Evolutionary conservation across 257 asterid genomes (phyloP).

Genomic region (Capsicum baccatum): DNA sequence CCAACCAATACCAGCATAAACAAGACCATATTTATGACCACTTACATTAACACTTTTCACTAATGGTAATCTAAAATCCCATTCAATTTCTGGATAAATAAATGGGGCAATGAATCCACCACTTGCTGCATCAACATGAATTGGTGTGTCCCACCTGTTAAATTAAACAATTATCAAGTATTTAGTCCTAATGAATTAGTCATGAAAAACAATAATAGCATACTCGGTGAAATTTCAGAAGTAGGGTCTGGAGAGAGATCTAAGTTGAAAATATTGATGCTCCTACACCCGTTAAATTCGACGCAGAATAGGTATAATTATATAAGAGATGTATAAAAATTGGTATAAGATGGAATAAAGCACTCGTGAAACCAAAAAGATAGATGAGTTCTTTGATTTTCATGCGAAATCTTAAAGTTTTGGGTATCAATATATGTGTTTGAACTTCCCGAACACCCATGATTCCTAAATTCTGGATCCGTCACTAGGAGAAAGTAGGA

Average conservation of each 20-base stretch:
- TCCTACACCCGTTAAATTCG: no score
- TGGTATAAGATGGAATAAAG: no score
- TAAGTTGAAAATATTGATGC: no score
- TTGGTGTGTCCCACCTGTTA: slow-evolving; percentile 45
- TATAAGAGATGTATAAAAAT: no score
- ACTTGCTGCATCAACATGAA: slow-evolving; percentile 48
- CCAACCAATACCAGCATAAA: slow-evolving; percentile 50
- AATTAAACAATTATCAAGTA: neutral
- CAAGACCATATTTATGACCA: slow-evolving; percentile 45
- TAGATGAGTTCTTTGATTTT: no score
- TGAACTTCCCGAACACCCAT: no score
- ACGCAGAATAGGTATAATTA: no score
- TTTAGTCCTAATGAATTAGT: neutral
- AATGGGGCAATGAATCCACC: slow-evolving; percentile 46
- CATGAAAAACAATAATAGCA: neutral
- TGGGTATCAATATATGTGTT: no score
- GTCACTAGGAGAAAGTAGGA: neutral
- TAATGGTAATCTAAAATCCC: slow-evolving; percentile 46
- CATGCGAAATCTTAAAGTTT: no score
- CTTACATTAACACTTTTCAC: slow-evolving; percentile 49
- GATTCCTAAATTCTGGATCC: no score
- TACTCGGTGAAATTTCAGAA: neutral
- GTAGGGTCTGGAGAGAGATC: neutral
- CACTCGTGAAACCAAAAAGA: no score
- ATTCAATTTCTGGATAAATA: slow-evolving; percentile 44